Conservation (phyloP, 2,329 filamentous ascomycete species). For the Pseudogymnoascus sp. region DNA sequence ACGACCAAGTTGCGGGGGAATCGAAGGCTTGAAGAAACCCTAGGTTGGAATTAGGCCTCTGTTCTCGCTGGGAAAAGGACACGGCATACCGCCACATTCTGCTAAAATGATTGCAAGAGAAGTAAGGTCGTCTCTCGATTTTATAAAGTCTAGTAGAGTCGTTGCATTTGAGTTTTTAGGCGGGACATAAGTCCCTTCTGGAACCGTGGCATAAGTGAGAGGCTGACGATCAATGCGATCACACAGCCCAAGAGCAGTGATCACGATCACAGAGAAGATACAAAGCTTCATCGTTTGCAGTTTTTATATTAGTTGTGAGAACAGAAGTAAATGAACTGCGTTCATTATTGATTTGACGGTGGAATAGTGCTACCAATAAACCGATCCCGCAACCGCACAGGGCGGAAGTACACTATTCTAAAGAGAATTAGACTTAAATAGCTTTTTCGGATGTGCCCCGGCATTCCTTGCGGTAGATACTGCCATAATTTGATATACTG, state of each 20-base stretch:
- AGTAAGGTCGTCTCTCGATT: slow-evolving; percentile 16
- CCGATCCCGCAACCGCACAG: neutral
- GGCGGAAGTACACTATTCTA: neutral
- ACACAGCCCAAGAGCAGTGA: neutral
- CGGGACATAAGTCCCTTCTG: slow-evolving; percentile 7
- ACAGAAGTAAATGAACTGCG: neutral
- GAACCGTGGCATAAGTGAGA: slow-evolving; percentile 12
- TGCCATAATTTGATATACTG: neutral
- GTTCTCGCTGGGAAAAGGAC: neutral
- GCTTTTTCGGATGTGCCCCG: neutral
- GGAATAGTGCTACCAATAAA: neutral
- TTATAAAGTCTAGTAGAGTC: slow-evolving; percentile 16
- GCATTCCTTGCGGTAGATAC: neutral
- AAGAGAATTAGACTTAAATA: neutral
- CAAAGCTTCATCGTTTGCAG: slow-evolving; percentile 10
- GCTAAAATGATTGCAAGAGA: slow-evolving; percentile 15
- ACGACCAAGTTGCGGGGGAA: slow-evolving; percentile 25
- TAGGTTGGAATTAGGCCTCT: neutral
- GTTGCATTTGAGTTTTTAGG: slow-evolving; percentile 9
- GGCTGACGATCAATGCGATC: slow-evolving; percentile 10
- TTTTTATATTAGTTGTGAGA: neutral
- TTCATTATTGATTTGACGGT: neutral
- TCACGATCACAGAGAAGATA: neutral
- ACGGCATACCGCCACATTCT: slow-evolving; percentile 14
- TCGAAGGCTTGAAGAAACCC: slow-evolving; percentile 28